Percentiles rank a stretch among this genome's conserved stretches.
Evolutionary conservation across 805 yeast genomes (phyloP).

Genomic region (Danielia reshetovae): DNA sequence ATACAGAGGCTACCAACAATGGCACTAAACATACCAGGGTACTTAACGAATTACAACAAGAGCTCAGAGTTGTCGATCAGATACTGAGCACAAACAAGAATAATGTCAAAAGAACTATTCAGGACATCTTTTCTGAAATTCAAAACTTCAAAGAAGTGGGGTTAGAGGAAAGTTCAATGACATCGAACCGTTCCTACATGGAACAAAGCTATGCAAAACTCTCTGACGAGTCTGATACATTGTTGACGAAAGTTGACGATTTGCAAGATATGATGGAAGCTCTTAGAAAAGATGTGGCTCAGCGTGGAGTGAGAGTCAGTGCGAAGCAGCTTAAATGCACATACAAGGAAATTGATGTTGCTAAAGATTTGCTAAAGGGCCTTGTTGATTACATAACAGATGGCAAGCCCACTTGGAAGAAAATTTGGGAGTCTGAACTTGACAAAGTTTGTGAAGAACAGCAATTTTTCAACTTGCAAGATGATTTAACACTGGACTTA

Average conservation of each 20-base stretch:
- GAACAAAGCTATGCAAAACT: conserved; percentile 68
- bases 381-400: conserved; percentile 59
- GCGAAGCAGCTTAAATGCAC: conserved; percentile 68
- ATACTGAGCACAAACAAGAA: conserved; percentile 44
- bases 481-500: conserved; percentile 74
- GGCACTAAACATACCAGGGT: conserved; percentile 3
- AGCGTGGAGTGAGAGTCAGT: conserved; percentile 80
- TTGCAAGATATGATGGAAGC: conserved; percentile 90
- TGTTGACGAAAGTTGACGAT: conserved; percentile 82
- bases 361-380: conserved; percentile 46
- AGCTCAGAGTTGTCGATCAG: conserved; percentile 57
- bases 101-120: conserved; percentile 40
- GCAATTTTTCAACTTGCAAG: conserved; percentile 85
- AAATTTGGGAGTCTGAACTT: conserved; percentile 87
- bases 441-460: conserved; percentile 92
- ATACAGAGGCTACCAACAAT: background rate
- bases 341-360: conserved; percentile 57
- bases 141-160: conserved; percentile 49
- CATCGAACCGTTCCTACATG: conserved; percentile 57
- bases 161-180: conserved; percentile 27
- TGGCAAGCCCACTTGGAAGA: conserved; percentile 85
- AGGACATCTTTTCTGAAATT: conserved; percentile 42
- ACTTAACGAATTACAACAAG: conserved; percentile 46
- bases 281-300: conserved; percentile 84
- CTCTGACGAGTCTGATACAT: conserved; percentile 68